Base-by-base conservation (phyloP, 140 eudicot genomes). In the Erigeron philadelphicus region DNA sequence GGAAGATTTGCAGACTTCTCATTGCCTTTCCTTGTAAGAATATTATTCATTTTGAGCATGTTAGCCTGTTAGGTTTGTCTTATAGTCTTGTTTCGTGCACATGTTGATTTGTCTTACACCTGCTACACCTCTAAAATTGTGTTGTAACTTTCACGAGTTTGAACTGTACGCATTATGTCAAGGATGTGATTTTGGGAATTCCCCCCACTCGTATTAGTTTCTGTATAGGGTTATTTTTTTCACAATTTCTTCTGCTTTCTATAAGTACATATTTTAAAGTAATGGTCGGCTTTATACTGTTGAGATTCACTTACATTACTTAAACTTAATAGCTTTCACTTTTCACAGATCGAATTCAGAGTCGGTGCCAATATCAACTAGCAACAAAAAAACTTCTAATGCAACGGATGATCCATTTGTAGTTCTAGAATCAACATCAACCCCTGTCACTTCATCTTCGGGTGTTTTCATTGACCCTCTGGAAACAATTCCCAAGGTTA, bases 351-450 rank as follows among this genome's bases (percentile, higher is more conserved):
- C 80, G 35, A 68, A 62, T 12, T 54, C 88, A 31, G 88, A 78
- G 71, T 49, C 92, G n/a, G 52, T 44, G 38, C 72, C 82, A 15
- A 78, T 61, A 66, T 78, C 90, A 56, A 25, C 74, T 68, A 61
- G 55, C 66, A 80, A 21, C 74, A 82, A 81, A 76, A 76, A 61
- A 57, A 54, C 75, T 66, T 71, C 95, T 42, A 74, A 60, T 70
- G 66, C 69, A 68, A 31, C 78, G 55, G 88, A 86, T 42, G 88
- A 88, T 69, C 95, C 96, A 42, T 93, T 89, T 78, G 94, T 76
- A 43, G 90, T 81, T 71, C 72, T 88, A 44, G 90, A 74, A 23
- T 86, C 98, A 35, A 78, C 75, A 62, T 64, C 87, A 21, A 74
- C 86, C 43, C 77, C 86, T 47, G 77, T 56, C 43, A 68, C 76